phyloP scores from a whole-genome alignment of 768 basidiomycete genomes.

The Hericium alpestre region DNA sequence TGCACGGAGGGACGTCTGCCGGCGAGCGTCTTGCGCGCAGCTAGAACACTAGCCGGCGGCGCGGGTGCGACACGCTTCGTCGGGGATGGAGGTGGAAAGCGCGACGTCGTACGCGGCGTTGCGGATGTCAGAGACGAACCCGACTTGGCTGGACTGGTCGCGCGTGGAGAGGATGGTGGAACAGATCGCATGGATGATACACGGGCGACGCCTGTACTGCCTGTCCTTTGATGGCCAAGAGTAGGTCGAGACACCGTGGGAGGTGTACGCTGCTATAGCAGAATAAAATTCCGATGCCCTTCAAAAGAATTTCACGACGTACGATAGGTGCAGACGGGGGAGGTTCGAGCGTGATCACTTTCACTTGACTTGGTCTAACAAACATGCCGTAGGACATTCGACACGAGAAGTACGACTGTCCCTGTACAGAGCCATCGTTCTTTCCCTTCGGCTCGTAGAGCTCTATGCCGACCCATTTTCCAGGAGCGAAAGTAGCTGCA shows the following conservation, averaged over 20 bases:
- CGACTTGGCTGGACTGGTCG: slow-evolving; percentile 53
- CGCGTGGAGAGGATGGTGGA: slow-evolving; percentile 42
- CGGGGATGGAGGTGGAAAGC: slow-evolving; percentile 37
- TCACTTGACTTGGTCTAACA: slow-evolving; percentile 78
- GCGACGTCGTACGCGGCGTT: slow-evolving; percentile 18
- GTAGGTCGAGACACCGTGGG: slow-evolving; percentile 20
- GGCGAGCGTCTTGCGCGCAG: slow-evolving; percentile 38
- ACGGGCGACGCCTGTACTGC: slow-evolving; percentile 31
- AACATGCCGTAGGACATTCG: slow-evolving; percentile 75
- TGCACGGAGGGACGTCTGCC: slow-evolving; percentile 32
- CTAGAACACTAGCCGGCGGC: slow-evolving; percentile 18
- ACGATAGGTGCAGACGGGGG: background rate
- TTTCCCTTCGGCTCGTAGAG: slow-evolving; percentile 78
- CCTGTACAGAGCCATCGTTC: slow-evolving; percentile 88
- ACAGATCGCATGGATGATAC: slow-evolving; percentile 34
- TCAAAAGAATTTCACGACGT: background rate
- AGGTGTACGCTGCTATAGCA: background rate
- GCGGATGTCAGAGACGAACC: slow-evolving; percentile 26
- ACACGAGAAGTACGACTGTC: slow-evolving; percentile 74
- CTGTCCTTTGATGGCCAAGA: slow-evolving; percentile 49
- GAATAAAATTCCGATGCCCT: background rate
- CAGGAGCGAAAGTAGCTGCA: slow-evolving; percentile 68
- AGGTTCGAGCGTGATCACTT: slow-evolving; percentile 32
- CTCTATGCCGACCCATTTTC: slow-evolving; percentile 94
- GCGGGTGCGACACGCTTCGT: slow-evolving; percentile 37